phyloP scores from a whole-genome alignment of 768 basidiomycete genomes.

The Boletus sensibilis region DNA sequence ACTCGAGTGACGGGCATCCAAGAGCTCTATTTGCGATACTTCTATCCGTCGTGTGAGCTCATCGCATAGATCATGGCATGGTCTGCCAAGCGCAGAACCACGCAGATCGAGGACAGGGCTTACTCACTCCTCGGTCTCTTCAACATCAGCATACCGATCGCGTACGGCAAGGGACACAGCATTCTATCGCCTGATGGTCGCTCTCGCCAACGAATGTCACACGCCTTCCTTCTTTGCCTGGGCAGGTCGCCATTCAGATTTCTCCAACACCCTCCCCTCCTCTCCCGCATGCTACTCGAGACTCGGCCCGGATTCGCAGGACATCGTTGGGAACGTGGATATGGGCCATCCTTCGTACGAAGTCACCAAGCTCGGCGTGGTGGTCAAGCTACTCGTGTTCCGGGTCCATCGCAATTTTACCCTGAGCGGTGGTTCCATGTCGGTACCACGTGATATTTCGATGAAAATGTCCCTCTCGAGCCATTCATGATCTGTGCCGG shows the following conservation, averaged over 20 bases:
- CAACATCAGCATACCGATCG: conserved; percentile 9
- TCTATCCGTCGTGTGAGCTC: conserved; percentile 5
- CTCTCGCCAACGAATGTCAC: conserved; percentile 6
- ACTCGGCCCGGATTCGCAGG: neutral
- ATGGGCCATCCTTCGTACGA: conserved; percentile 9
- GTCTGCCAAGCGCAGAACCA: conserved; percentile 9
- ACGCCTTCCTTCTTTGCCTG: conserved; percentile 12
- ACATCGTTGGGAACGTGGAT: neutral
- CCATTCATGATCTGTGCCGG: conserved; percentile 3
- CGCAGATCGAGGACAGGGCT: conserved; percentile 3
- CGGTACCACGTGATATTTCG: conserved; percentile 4
- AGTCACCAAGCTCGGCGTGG: conserved; percentile 15
- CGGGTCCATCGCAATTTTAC: conserved; percentile 3
- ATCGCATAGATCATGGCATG: conserved; percentile 10
- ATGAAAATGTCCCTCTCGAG: neutral
- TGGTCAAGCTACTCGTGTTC: conserved; percentile 9
- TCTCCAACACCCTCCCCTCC: conserved; percentile 6
- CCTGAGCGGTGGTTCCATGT: conserved; percentile 5
- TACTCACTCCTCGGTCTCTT: conserved; percentile 15
- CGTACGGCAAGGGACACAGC: conserved; percentile 7
- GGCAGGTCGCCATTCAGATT: conserved; percentile 8
- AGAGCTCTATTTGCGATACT: neutral
- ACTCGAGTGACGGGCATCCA: conserved; percentile 6
- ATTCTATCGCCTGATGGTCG: conserved; percentile 12
- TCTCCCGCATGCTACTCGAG: conserved; percentile 7